Base-by-base conservation (phyloP, 2,329 filamentous ascomycete genomes). In the Phyllachora maydis region DNA sequence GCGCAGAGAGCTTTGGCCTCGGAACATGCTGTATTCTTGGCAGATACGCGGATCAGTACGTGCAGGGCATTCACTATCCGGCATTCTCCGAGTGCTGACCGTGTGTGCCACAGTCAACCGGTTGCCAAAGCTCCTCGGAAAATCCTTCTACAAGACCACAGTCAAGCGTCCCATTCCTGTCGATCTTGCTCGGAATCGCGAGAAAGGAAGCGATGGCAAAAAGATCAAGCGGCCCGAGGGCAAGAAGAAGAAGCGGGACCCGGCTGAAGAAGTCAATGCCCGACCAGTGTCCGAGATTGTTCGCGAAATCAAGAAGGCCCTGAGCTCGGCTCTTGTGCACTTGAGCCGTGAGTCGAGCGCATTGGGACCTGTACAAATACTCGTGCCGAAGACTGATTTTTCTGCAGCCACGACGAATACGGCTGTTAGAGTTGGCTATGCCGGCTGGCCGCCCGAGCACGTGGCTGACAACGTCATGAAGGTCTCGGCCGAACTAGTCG, bases 11-110 rank as follows among this genome's bases (percentile, higher is more conserved):
- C 88, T 47, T 64, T 98, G 17, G 65, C 74, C 31, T 56, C 68
- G 21, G 79, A 92, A 47, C 81, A 93, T 48, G 88, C 95, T 44
- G 55, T 95, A 27, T 95, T 98, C 54, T 61, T 98, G 27, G 85
- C 77, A 24, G 88, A 98, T 45, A 78, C 92, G 41, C 64, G 88
- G 23, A 76, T 98, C 37, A n/a, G n/a, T n/a, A n/a, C n/a, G n/a
- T n/a, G n/a, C n/a, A n/a, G n/a, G n/a, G n/a, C n/a, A n/a, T n/a
- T n/a, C n/a, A n/a, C n/a, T n/a, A n/a, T n/a, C n/a, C n/a, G n/a
- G n/a, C n/a, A n/a, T n/a, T n/a, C n/a, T n/a, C n/a, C n/a, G n/a
- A n/a, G n/a, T n/a, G n/a, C n/a, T n/a, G n/a, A n/a, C n/a, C n/a
- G n/a, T n/a, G n/a, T n/a, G n/a, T n/a, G n/a, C n/a, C n/a, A n/a